These are phyloP conservation scores for Trifolium pratense DNA, from an alignment of 306 rosid genomes.

Conservation along the genomic window DNA sequence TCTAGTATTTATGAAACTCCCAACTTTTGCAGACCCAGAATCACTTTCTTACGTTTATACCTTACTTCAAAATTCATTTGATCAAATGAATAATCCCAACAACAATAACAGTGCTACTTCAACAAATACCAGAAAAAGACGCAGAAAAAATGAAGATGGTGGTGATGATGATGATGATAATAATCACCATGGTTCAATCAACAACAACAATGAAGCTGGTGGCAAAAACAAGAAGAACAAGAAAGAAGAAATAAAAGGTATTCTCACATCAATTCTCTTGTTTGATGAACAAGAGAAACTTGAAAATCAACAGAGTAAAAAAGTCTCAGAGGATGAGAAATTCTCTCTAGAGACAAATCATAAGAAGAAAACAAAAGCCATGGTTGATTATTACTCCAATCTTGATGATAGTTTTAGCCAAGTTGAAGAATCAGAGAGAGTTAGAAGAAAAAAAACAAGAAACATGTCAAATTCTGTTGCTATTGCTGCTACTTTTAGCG, in stretches of 20 bases:
- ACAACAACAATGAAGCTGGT: background rate
- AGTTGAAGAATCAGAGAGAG: constrained; percentile 56
- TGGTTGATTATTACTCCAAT: constrained; percentile 55
- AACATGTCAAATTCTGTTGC: constrained; percentile 47
- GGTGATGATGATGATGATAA: constrained; percentile 33
- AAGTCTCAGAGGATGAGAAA: constrained; percentile 56
- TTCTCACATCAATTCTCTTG: constrained; percentile 60
- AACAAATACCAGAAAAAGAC: constrained; percentile 32
- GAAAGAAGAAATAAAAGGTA: constrained; percentile 62
- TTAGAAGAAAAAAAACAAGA: constrained; percentile 59
- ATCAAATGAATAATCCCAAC: constrained; percentile 44
- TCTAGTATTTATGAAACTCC: constrained; percentile 49
- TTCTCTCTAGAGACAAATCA: constrained; percentile 51
- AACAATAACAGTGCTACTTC: background rate
- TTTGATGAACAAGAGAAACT: constrained; percentile 67
- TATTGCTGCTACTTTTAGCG: constrained; percentile 39
- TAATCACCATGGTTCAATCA: constrained; percentile 9
- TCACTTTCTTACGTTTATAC: constrained; percentile 46
- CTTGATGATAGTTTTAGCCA: constrained; percentile 54
- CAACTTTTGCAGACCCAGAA: constrained; percentile 51
- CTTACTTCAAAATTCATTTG: constrained; percentile 43
- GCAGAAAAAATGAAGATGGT: constrained; percentile 38
- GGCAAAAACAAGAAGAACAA: constrained; percentile 41
- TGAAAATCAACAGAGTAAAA: constrained; percentile 50
- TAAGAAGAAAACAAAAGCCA: constrained; percentile 59